phyloP scores from a whole-genome alignment of 345 rosid species.

The Dipteronia sinensis region DNA sequence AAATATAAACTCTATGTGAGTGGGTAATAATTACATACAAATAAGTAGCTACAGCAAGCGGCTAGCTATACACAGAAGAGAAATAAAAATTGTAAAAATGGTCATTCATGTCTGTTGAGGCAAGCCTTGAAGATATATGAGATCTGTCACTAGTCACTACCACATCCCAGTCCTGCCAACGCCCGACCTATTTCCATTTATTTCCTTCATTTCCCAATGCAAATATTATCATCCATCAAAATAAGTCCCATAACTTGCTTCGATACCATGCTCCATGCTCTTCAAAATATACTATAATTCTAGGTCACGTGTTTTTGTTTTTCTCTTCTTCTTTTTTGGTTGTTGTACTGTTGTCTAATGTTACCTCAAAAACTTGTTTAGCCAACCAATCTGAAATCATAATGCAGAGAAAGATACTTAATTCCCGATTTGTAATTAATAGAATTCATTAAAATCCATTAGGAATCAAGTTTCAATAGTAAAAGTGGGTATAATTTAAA shows the following conservation, averaged over 20 bases:
- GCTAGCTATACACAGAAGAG: background rate
- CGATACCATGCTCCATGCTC: background rate
- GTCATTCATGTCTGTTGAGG: constrained; percentile 2
- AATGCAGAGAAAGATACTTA: too few relatives aligned
- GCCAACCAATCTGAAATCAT: too few relatives aligned
- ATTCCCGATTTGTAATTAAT: too few relatives aligned
- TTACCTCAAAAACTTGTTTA: background rate
- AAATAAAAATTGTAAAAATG: background rate
- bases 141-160: background rate
- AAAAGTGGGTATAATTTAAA: too few relatives aligned
- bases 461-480: too few relatives aligned
- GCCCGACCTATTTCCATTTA: constrained; percentile 24
- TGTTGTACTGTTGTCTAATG: background rate
- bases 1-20: background rate
- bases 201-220: constrained; percentile 31
- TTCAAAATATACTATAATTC: background rate
- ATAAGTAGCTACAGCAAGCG: too few relatives aligned
- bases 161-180: constrained; percentile 17
- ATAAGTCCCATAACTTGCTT: constrained; percentile 21
- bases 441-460: too few relatives aligned
- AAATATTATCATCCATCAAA: background rate
- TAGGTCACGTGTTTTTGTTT: background rate
- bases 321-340: background rate
- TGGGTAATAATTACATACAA: background rate
- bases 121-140: constrained; percentile 7